Evolutionary conservation across 805 yeast genomes (phyloP).

Genomic region (Candida cerambycidarum): DNA sequence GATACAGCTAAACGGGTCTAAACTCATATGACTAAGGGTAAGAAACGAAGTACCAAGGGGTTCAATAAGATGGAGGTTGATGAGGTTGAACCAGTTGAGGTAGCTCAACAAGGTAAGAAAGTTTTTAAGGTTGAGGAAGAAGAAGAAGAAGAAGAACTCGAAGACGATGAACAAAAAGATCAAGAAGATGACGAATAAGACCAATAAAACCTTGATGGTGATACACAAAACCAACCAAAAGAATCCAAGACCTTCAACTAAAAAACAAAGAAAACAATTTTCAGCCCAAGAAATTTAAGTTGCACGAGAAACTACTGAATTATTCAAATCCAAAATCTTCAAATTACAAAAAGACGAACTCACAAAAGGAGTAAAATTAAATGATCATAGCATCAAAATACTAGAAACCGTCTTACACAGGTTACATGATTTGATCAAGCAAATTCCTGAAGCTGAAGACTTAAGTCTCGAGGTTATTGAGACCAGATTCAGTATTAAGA

Average conservation of each 20-base stretch:
- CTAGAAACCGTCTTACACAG: slow-evolving; percentile 77
- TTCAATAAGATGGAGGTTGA: background rate
- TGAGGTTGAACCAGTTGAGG: too few species aligned
- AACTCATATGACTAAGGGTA: too few species aligned
- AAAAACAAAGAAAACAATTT: slow-evolving; percentile 39
- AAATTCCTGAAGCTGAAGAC: slow-evolving; percentile 56
- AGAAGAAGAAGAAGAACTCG: too few species aligned
- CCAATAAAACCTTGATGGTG: too few species aligned
- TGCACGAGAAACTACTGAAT: slow-evolving; percentile 90
- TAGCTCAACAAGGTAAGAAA: too few species aligned
- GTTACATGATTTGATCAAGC: slow-evolving; percentile 64
- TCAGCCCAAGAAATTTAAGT: slow-evolving; percentile 84
- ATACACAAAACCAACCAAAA: too few species aligned
- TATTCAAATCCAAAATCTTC: slow-evolving; percentile 93
- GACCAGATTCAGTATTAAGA: slow-evolving; percentile 47
- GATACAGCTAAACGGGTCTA: too few species aligned
- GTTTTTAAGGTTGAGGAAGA: too few species aligned
- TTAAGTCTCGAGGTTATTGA: slow-evolving; percentile 61
- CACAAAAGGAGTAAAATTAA: slow-evolving; percentile 73
- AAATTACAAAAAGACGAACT: slow-evolving; percentile 93
- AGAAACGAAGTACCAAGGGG: too few species aligned
- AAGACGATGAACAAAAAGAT: too few species aligned
- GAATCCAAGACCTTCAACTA: slow-evolving; percentile 23
- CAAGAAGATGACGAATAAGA: slow-evolving; percentile 17
- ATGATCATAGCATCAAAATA: slow-evolving; percentile 61